phyloP scores from a whole-genome alignment of 495 filamentous ascomycete genomes.

The Xylaria acuta region DNA sequence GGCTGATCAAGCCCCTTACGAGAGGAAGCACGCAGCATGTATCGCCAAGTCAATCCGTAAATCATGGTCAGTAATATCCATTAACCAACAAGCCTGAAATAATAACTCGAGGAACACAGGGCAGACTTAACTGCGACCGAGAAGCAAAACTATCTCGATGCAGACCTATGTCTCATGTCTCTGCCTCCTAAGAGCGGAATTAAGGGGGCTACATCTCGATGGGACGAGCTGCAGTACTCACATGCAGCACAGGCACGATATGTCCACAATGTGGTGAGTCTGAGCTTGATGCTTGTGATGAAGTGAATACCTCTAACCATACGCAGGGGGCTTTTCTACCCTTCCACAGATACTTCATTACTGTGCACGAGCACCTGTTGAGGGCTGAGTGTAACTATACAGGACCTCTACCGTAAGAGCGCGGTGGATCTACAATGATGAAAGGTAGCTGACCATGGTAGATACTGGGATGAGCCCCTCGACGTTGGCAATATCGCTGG shows the following conservation, averaged over 20 bases:
- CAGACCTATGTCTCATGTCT: conserved; percentile 54
- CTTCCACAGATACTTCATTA: conserved; percentile 58
- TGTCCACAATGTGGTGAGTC: conserved; percentile 43
- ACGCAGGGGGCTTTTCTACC: conserved; percentile 50
- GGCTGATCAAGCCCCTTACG: background rate
- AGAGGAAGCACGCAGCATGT: conserved; percentile 8
- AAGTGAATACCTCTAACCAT: background rate
- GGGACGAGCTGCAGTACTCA: conserved; percentile 53
- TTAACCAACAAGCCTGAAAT: background rate
- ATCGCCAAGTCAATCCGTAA: conserved; percentile 5
- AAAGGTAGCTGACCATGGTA: conserved; percentile 18
- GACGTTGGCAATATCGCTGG: conserved; percentile 48
- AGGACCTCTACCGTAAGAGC: conserved; percentile 53
- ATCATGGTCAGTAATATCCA: conserved; percentile 7
- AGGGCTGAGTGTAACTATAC: conserved; percentile 52
- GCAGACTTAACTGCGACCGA: conserved; percentile 43
- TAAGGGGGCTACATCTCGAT: conserved; percentile 42
- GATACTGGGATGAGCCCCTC: conserved; percentile 54
- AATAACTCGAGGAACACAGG: background rate
- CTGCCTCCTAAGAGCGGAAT: conserved; percentile 38
- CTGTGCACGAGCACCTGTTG: conserved; percentile 51
- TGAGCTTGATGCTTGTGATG: background rate
- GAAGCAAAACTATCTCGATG: conserved; percentile 50
- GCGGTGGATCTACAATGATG: conserved; percentile 27
- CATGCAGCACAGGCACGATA: conserved; percentile 42